These are phyloP conservation scores for Sugiyamaella lignohabitans DNA, from an alignment of 805 yeast genomes.

Conservation along the genomic window DNA sequence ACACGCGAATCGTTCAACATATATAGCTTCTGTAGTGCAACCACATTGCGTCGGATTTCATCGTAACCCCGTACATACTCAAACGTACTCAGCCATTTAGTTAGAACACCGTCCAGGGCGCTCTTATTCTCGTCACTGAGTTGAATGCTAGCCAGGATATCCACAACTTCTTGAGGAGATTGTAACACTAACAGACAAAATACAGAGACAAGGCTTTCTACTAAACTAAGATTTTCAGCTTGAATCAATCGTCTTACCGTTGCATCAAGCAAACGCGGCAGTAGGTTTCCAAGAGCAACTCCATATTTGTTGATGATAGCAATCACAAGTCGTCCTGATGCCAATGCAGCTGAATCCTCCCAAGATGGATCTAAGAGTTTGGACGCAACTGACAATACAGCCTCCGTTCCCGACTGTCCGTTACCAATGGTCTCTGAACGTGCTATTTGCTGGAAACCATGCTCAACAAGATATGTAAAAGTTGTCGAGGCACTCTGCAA, in stretches of 20 bases:
- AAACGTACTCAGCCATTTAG: constrained; percentile 79
- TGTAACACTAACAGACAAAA: constrained; percentile 62
- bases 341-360: constrained; percentile 75
- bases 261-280: constrained; percentile 60
- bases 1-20: constrained; percentile 51
- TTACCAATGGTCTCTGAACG: constrained; percentile 9
- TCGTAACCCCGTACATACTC: constrained; percentile 75
- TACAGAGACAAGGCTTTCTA: constrained; percentile 70
- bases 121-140: constrained; percentile 1
- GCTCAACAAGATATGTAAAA: constrained; percentile 51
- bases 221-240: constrained; percentile 64
- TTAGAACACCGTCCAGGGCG: constrained; percentile 53
- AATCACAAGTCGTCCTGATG: constrained; percentile 62
- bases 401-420: constrained; percentile 39
- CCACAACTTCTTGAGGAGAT: constrained; percentile 57
- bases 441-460: constrained; percentile 28
- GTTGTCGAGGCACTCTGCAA: constrained; percentile 73
- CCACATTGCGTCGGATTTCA: constrained; percentile 56
- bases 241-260: constrained; percentile 58
- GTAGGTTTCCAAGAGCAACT: constrained; percentile 33
- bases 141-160: constrained; percentile 46
- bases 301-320: constrained; percentile 52
- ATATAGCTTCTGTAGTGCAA: constrained; percentile 65
- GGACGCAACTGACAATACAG: constrained; percentile 57
- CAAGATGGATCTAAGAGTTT: constrained; percentile 64